Conservation (phyloP, 2,329 filamentous ascomycete species). For the Phyllosticta citrichinensis region DNA sequence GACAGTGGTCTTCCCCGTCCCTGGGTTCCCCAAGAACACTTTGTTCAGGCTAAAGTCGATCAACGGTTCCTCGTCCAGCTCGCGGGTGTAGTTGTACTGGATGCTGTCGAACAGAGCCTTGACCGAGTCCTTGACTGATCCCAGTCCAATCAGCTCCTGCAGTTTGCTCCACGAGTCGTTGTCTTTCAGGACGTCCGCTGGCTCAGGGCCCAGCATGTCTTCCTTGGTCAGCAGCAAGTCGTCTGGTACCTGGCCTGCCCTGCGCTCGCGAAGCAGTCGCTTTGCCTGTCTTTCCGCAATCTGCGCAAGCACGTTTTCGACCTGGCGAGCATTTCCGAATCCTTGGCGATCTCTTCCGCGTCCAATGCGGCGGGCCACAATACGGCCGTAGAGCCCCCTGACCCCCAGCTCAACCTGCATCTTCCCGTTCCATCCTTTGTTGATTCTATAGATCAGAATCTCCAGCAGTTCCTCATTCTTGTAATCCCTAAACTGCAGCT, state of each 20-base stretch:
- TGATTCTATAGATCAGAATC: slow-evolving; percentile 49
- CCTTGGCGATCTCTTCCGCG: slow-evolving; percentile 52
- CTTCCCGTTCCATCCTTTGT: slow-evolving; percentile 40
- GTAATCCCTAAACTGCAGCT: slow-evolving; percentile 61
- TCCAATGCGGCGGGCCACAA: slow-evolving; percentile 53
- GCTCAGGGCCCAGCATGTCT: slow-evolving; percentile 64
- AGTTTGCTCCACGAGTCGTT: slow-evolving; percentile 50
- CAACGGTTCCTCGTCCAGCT: slow-evolving; percentile 50
- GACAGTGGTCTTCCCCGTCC: slow-evolving; percentile 68
- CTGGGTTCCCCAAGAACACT: slow-evolving; percentile 61
- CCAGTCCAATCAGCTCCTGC: slow-evolving; percentile 48
- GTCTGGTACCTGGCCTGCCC: slow-evolving; percentile 35
- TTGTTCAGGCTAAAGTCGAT: slow-evolving; percentile 56
- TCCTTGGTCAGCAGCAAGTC: slow-evolving; percentile 53
- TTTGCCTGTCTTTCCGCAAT: slow-evolving; percentile 51
- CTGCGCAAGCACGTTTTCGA: slow-evolving; percentile 50
- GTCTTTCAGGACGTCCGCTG: slow-evolving; percentile 40
- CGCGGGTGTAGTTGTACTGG: slow-evolving; percentile 54
- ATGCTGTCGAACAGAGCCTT: slow-evolving; percentile 50
- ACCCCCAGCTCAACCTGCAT: slow-evolving; percentile 54
- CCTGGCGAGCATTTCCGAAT: slow-evolving; percentile 62
- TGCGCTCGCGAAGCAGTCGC: slow-evolving; percentile 42
- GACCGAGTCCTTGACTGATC: slow-evolving; percentile 53
- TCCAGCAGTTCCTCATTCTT: slow-evolving; percentile 51
- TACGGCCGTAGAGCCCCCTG: slow-evolving; percentile 52